Conservation (phyloP, 2,329 filamentous ascomycete genomes). For the Lasiodiplodia gonubiensis region DNA sequence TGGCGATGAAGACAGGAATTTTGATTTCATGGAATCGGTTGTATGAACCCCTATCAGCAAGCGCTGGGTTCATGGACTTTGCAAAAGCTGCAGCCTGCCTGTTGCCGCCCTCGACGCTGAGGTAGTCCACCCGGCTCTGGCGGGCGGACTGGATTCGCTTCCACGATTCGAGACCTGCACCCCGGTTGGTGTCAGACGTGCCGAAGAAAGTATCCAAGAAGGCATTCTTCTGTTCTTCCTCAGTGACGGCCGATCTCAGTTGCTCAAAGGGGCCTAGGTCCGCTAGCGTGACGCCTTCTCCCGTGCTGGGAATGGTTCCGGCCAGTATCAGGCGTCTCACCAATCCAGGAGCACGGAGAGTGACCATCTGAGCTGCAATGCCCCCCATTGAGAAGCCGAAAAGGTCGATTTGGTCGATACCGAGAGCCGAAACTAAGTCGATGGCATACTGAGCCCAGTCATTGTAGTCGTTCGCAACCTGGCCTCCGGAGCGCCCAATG, state of each 20-base stretch:
- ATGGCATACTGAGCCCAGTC: slow-evolving; percentile 42
- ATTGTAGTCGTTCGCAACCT: slow-evolving; percentile 48
- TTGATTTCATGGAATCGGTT: slow-evolving; percentile 38
- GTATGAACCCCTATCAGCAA: slow-evolving; percentile 23
- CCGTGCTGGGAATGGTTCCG: slow-evolving; percentile 51
- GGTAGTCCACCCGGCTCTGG: slow-evolving; percentile 11
- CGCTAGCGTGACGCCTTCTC: slow-evolving; percentile 39
- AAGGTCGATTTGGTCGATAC: slow-evolving; percentile 50
- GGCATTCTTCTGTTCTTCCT: slow-evolving; percentile 22
- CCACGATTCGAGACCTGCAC: slow-evolving; percentile 26
- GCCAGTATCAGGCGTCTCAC: slow-evolving; percentile 53
- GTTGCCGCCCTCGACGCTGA: slow-evolving; percentile 25
- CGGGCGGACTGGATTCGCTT: slow-evolving; percentile 5
- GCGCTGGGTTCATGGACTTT: slow-evolving; percentile 29
- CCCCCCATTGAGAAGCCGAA: slow-evolving; percentile 61
- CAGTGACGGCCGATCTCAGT: slow-evolving; percentile 5
- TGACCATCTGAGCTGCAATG: slow-evolving; percentile 53
- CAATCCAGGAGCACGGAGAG: slow-evolving; percentile 45
- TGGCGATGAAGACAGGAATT: slow-evolving; percentile 41
- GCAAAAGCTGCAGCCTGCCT: slow-evolving; percentile 26
- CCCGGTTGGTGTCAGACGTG: slow-evolving; percentile 29
- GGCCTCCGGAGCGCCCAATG: slow-evolving; percentile 53
- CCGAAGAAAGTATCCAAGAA: slow-evolving; percentile 30
- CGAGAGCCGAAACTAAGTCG: slow-evolving; percentile 39
- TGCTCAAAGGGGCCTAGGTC: slow-evolving; percentile 15